phyloP scores from a whole-genome alignment of 805 yeast species.

The Cyberlindnera saturnus region DNA sequence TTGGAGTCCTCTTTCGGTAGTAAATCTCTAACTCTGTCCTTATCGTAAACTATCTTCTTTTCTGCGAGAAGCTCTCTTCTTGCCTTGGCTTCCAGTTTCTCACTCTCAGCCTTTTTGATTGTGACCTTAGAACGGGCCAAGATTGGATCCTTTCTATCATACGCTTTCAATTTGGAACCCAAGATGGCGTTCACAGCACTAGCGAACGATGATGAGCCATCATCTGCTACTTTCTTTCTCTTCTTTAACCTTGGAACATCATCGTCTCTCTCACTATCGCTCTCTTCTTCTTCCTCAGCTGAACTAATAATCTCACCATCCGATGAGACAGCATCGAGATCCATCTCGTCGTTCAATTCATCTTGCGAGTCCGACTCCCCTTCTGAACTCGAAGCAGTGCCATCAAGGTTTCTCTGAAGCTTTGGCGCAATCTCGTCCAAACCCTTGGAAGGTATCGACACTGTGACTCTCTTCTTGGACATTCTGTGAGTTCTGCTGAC shows the following conservation, averaged over 20 bases:
- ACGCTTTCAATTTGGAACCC: slow-evolving; percentile 81
- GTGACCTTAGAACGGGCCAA: slow-evolving; percentile 76
- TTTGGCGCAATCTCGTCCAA: neutral
- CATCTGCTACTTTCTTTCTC: slow-evolving; percentile 53
- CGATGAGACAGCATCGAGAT: slow-evolving; percentile 6
- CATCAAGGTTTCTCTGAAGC: neutral
- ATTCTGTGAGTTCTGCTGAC: neutral
- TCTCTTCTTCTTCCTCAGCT: slow-evolving; percentile 12
- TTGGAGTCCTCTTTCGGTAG: slow-evolving; percentile 57
- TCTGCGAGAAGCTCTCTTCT: slow-evolving; percentile 63
- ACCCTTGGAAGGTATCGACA: slow-evolving; percentile 9
- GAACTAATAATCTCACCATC: slow-evolving; percentile 8
- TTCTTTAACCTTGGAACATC: slow-evolving; percentile 43
- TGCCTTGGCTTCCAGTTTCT: slow-evolving; percentile 81
- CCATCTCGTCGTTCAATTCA: slow-evolving; percentile 10
- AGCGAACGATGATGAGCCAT: slow-evolving; percentile 75
- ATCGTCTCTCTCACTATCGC: slow-evolving; percentile 20
- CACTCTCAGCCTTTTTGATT: slow-evolving; percentile 67
- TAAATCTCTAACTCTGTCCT: slow-evolving; percentile 60
- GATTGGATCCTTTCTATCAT: slow-evolving; percentile 85
- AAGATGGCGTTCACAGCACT: slow-evolving; percentile 78
- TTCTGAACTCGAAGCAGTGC: neutral
- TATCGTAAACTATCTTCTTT: slow-evolving; percentile 59
- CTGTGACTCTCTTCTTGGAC: slow-evolving; percentile 19
- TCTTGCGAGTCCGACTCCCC: slow-evolving; percentile 6